Evolutionary conservation across 176 grass and related monocot genomes (phyloP).

Genomic region (Thinopyrum elongatum): DNA sequence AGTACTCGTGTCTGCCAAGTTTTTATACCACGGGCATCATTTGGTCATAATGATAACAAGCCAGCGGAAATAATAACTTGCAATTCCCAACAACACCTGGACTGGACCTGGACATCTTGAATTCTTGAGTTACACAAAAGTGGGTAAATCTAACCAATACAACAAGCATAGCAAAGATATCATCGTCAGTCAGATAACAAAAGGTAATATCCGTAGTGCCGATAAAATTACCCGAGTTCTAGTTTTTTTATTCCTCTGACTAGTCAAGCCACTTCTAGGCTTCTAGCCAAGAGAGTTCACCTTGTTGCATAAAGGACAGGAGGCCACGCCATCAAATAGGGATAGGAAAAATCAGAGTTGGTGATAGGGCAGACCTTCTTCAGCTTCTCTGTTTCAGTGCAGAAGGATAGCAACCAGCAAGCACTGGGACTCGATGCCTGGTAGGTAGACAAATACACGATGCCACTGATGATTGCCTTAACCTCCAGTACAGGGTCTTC

Average conservation of each 20-base stretch:
- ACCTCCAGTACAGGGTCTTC: neutral
- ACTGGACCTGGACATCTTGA: too few relatives aligned
- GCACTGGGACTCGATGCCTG: neutral
- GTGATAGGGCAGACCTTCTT: neutral
- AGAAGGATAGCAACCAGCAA: neutral
- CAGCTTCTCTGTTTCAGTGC: neutral
- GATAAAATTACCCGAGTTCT: neutral
- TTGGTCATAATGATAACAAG: too few relatives aligned
- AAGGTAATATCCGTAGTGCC: neutral
- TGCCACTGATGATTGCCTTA: neutral
- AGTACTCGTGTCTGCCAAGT: too few relatives aligned
- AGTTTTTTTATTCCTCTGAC: too few relatives aligned
- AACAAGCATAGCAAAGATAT: neutral
- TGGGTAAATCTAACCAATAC: neutral
- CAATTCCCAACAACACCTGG: too few relatives aligned
- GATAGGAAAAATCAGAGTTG: neutral
- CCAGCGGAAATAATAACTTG: too few relatives aligned
- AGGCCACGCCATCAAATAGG: slow-evolving; percentile 1
- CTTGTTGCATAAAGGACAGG: neutral
- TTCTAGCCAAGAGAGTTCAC: neutral
- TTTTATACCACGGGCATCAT: too few relatives aligned
- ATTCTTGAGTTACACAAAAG: neutral
- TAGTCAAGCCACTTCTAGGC: too few relatives aligned
- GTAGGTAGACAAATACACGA: neutral
- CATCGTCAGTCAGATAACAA: too few relatives aligned